These are phyloP conservation scores for Vaccinium corymbosum DNA, from an alignment of 148 eudicot genomes.

Conservation along the genomic window DNA sequence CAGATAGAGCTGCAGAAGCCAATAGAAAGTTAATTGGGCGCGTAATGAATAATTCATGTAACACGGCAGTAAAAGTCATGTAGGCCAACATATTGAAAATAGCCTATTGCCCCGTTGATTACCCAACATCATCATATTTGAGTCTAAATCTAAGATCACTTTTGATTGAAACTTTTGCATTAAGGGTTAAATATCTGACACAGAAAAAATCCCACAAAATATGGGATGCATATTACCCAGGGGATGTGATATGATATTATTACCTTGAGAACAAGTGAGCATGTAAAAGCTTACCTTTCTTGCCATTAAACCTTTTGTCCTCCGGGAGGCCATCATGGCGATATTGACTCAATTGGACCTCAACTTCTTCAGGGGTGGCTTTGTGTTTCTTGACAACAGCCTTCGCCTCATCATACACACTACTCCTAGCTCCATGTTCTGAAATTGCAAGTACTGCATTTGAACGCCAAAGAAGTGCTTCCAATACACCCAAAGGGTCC, in stretches of 20 bases:
- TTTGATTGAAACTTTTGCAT: background rate
- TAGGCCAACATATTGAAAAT: background rate
- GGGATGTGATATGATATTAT: background rate
- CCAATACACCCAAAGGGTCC: slow-evolving; percentile 90
- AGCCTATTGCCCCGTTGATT: background rate
- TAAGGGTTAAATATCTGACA: background rate
- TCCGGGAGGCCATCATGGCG: slow-evolving; percentile 82
- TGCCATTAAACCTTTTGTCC: slow-evolving; percentile 78
- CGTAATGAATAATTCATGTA: background rate
- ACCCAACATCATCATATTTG: background rate
- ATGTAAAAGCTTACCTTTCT: slow-evolving; percentile 53
- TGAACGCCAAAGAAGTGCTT: slow-evolving; percentile 86
- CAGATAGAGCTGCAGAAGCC: slow-evolving; percentile 68
- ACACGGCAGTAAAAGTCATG: background rate
- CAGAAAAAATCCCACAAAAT: background rate
- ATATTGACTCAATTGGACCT: slow-evolving; percentile 75
- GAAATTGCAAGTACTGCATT: slow-evolving; percentile 82
- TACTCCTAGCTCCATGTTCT: slow-evolving; percentile 96
- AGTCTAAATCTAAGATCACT: background rate
- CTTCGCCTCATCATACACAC: slow-evolving; percentile 91
- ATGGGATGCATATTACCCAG: background rate
- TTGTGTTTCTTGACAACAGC: slow-evolving; percentile 93
- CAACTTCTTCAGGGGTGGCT: slow-evolving; percentile 93
- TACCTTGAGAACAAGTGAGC: background rate
- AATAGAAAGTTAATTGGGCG: background rate